phyloP scores from a whole-genome alignment of 768 basidiomycete species.

The Clathrus columnatus region DNA sequence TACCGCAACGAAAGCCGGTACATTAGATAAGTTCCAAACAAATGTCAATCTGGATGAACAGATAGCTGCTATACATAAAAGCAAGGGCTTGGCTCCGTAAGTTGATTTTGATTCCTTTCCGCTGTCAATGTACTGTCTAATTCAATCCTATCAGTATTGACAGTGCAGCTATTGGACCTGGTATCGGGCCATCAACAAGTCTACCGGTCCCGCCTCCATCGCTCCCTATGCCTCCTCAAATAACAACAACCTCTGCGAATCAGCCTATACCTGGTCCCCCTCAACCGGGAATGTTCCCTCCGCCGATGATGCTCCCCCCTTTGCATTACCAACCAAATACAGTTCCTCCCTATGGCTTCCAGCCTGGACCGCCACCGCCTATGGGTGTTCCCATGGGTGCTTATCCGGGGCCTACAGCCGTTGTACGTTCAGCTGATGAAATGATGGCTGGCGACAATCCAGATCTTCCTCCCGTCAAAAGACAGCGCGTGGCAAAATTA shows the following conservation, averaged over 20 bases:
- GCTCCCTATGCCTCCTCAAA: conserved; percentile 56
- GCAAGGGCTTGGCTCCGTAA: conserved; percentile 83
- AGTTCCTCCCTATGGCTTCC: conserved; percentile 71
- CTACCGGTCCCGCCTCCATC: conserved; percentile 65
- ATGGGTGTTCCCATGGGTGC: conserved; percentile 47
- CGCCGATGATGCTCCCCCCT: conserved; percentile 76
- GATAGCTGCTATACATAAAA: conserved; percentile 91
- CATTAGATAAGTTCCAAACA: conserved; percentile 86
- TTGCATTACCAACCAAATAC: conserved; percentile 78
- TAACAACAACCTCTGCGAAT: conserved; percentile 32
- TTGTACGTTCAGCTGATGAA: conserved; percentile 72
- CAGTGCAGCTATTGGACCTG: conserved; percentile 72
- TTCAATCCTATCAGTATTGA: conserved; percentile 46
- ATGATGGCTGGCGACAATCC: conserved; percentile 56
- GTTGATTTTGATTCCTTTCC: conserved; percentile 25
- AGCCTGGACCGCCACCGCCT: conserved; percentile 39
- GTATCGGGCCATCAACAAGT: conserved; percentile 69
- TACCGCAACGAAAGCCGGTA: conserved; percentile 86
- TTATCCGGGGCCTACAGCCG: conserved; percentile 57
- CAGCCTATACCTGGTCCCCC: conserved; percentile 67
- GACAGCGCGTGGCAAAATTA: conserved; percentile 77
- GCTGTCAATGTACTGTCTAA: conserved; percentile 4
- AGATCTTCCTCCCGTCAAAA: conserved; percentile 74
- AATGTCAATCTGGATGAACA: conserved; percentile 96
- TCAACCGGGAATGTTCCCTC: conserved; percentile 65